A percentile compares a stretch with the other conserved stretches of the same genome.
Evolutionary conservation across 441 rosid species (phyloP).

Genomic region (Theobroma grandiflorum): DNA sequence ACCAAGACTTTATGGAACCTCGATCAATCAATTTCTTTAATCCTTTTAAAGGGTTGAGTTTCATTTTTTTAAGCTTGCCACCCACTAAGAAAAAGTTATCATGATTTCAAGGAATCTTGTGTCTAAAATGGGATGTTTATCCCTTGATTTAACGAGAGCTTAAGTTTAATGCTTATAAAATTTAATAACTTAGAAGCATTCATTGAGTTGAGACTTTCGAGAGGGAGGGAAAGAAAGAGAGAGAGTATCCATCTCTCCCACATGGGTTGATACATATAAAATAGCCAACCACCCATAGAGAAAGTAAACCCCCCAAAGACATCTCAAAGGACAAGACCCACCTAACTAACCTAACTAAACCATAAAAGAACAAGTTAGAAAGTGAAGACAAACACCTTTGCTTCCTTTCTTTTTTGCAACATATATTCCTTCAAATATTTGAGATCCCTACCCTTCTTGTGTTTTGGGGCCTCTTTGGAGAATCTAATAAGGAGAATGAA

Average conservation of each 20-base stretch:
- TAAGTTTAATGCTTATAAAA: not conserved
- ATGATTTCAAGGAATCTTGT: conserved; percentile 20
- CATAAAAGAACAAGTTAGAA: not conserved
- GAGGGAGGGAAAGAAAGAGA: not conserved
- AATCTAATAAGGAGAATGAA: not conserved
- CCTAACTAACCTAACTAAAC: conserved; percentile 27
- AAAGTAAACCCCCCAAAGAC: conserved; percentile 2
- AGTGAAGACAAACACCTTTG: not conserved
- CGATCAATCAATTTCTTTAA: not conserved
- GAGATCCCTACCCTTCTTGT: conserved; percentile 20
- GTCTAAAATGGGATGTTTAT: conserved; percentile 23
- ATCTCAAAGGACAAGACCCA: conserved; percentile 19
- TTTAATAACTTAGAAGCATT: not conserved
- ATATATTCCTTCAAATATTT: conserved; percentile 32
- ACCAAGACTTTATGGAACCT: not conserved
- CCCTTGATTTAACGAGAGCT: conserved; percentile 19
- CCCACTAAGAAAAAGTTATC: conserved; percentile 19
- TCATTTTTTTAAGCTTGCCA: not conserved
- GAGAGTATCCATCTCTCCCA: conserved; percentile 32
- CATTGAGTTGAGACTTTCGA: not conserved
- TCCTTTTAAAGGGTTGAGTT: not conserved
- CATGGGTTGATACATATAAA: conserved; percentile 49
- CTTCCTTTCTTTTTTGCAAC: conserved; percentile 10
- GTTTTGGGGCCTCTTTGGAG: not conserved
- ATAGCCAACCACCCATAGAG: conserved; percentile 29